Base-by-base conservation (phyloP, 2,329 filamentous ascomycete species). In the Fusarium tuaranense region DNA sequence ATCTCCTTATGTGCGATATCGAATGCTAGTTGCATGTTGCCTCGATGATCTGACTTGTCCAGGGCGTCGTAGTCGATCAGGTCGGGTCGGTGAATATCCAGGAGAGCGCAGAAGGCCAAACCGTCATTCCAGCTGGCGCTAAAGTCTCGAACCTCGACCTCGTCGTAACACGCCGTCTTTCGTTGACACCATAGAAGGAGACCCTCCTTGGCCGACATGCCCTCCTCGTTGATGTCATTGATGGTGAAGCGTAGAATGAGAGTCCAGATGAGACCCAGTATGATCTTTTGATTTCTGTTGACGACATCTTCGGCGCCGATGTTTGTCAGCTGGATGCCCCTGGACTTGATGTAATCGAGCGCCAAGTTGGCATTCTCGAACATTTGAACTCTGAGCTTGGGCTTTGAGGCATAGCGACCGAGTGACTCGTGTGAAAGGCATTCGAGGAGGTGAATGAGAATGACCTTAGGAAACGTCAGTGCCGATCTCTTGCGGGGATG, bases 291-390 rank as follows among this genome's bases (percentile, higher is more conserved):
- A 83, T 98, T 99, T 39, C 97, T 97, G 83, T 99, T 96, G 34
- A 99, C 97, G 27, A 99, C 94, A 88, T 99, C 97, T 84, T 98
- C 97, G 9, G 97, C 97, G 63, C 97, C 97, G 80, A 98, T 98
- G 78, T 99, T 99, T 76, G 95, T 98, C 92, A 99, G 94, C 83
- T 98, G 96, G 74, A 99, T 98, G 22, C 95, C 93, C 78, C 95
- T 89, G 68, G 91, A 92, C 81, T 94, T 97, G 86, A 99, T 95
- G 80, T 97, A 99, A 84, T 98, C 92, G 72, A 99, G 91, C 60
- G 95, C 94, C 78, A 95, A 92, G 86, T 98, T 98, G 83, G 97
- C 96, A 89, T 99, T 99, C 84, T 99, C 97, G 84, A 98, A 99
- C 78, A 92, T 92, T 86, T 99, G 97, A 63, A 99, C 97, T 68